Evolutionary conservation across 352 stramenopile genomes (phyloP).

Genomic region (Blastocystis sp.): DNA sequence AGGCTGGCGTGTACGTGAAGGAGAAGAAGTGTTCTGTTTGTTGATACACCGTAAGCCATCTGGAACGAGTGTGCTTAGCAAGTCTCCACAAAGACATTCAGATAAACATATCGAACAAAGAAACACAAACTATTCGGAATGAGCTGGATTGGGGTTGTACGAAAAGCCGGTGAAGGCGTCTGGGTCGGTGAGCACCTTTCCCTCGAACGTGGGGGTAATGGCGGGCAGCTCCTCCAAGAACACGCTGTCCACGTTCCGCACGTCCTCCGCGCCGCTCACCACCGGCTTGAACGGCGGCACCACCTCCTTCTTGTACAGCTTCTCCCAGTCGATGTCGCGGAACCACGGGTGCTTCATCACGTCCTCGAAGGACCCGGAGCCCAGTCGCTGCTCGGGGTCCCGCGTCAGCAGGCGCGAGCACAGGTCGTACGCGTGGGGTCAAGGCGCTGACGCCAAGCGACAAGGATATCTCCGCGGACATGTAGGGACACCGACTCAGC

Average conservation of each 20-base stretch:
- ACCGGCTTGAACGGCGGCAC: constrained; percentile 15
- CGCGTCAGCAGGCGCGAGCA: constrained; percentile 66
- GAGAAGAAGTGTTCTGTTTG: constrained; percentile 25
- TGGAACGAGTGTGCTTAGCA: not conserved
- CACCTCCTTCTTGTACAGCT: constrained; percentile 28
- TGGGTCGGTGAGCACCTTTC: constrained; percentile 75
- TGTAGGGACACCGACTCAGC: constrained; percentile 77
- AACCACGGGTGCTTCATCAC: constrained; percentile 12
- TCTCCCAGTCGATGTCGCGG: constrained; percentile 15
- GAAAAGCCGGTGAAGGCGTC: constrained; percentile 88
- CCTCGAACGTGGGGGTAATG: constrained; percentile 7
- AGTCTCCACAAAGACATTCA: not conserved
- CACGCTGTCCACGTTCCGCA: constrained; percentile 80
- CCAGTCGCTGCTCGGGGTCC: constrained; percentile 69
- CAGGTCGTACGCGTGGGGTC: constrained; percentile 72
- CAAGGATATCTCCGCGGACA: constrained; percentile 59
- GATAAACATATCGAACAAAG: not conserved
- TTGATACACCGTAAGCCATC: not conserved
- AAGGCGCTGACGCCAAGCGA: constrained; percentile 69
- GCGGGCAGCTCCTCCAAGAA: constrained; percentile 73
- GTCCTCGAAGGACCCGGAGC: constrained; percentile 69
- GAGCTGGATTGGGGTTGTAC: constrained; percentile 73
- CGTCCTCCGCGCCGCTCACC: not conserved
- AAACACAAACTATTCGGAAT: not conserved
- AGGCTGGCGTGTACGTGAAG: constrained; percentile 54